Conservation (phyloP, 2,329 filamentous ascomycete genomes). For the Helicocarpus griseus region DNA sequence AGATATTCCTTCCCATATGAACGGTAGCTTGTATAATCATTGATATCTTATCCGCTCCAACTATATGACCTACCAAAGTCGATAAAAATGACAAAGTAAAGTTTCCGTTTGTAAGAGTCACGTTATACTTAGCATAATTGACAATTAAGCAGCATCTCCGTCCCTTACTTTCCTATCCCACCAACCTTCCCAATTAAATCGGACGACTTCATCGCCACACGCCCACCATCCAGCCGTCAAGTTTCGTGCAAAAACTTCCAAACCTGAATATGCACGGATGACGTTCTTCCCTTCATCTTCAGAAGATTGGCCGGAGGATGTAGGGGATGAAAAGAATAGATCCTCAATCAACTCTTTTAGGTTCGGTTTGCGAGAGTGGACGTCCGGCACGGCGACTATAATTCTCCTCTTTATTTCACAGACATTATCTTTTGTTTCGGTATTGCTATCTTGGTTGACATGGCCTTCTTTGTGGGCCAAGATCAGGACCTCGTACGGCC, state of each 20-base stretch:
- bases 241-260: constrained; percentile 54
- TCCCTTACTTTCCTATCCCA: constrained; percentile 32
- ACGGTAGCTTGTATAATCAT: no score
- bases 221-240: constrained; percentile 52
- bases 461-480: constrained; percentile 25
- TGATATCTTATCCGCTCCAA: no score
- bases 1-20: no score
- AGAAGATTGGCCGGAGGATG: neutral
- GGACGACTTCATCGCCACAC: constrained; percentile 54
- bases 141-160: neutral
- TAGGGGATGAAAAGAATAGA: constrained; percentile 26
- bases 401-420: constrained; percentile 36
- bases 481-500: constrained; percentile 53
- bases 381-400: constrained; percentile 50
- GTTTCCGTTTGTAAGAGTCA: neutral
- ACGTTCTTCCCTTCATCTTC: neutral
- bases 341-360: constrained; percentile 46
- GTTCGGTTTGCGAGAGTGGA: constrained; percentile 57
- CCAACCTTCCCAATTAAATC: constrained; percentile 46
- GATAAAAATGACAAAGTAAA: neutral
- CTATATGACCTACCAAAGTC: no score
- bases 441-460: constrained; percentile 13
- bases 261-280: constrained; percentile 34
- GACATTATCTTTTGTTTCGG: constrained; percentile 9
- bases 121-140: neutral